Evolutionary conservation across 768 basidiomycete genomes (phyloP), one percentile per base, ranked within the genome.

Genomic region (Suillus sp.): DNA sequence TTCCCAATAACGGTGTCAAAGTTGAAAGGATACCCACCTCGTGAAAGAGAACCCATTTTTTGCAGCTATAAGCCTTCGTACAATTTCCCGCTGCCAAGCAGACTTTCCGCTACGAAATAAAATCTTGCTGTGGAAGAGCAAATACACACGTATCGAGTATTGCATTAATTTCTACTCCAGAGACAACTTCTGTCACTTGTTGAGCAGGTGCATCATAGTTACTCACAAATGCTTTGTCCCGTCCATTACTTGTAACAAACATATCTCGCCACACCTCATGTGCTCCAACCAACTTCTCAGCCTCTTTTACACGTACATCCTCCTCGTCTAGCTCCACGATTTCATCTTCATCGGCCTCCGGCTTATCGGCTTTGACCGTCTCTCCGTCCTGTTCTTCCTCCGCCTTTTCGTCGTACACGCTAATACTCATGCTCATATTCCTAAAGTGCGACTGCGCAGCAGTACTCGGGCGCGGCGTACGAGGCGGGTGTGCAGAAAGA

Each of bases 151-250:
- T 65, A 95, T 84, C 27, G 89, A 83, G 73, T 94, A 95, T 79
- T 95, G 93, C 62, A 95, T 86, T 61, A 93, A 70, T 93, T 95
- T 95, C 92, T 94, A 66, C 56, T 45, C 25, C 56, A 40, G 25
- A 27, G 35, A 25, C 11, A 20, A 13, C 25, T 43, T 32, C 51
- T 38, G 42, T 18, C 56, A 58, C 3, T 55, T 40, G 56, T 69
- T 59, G 65, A 48, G 34, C 30, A 8, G 14, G 4, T 34, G 45
- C 37, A 35, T 30, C 43, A 20, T 38, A 40, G 53, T 50, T 45
- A 83, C 91, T 70, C 77, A 94, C 92, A 71, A 95, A 89, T 34
- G 87, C 86, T 78, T 95, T 95, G 76, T 95, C 93, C 68, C 93
- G 82, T 58, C 93, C 93, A 67, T 85, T 82, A 68, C 89, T 91